Conservation (phyloP, 805 yeast genomes). For the Saccharomycopsis sp. region DNA sequence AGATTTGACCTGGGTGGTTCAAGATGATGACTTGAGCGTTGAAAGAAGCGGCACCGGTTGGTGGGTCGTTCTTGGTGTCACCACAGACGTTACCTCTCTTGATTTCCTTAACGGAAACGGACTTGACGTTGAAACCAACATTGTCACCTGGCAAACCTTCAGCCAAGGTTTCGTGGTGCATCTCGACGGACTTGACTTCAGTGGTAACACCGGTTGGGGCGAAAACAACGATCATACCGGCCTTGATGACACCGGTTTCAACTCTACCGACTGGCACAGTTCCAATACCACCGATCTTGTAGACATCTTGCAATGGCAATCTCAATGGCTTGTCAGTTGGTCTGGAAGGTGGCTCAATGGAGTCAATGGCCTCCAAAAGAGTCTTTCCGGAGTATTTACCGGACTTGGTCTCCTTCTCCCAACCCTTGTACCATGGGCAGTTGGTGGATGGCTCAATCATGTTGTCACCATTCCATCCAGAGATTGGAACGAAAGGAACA, state of each 20-base stretch:
- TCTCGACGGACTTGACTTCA: slow-evolving; percentile 83
- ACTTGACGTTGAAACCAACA: slow-evolving; percentile 87
- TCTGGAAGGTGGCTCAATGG: slow-evolving; percentile 73
- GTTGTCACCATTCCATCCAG: slow-evolving; percentile 93
- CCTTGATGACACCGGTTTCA: slow-evolving; percentile 86
- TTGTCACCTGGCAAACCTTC: slow-evolving; percentile 90
- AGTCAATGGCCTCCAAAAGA: slow-evolving; percentile 77
- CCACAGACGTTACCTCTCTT: slow-evolving; percentile 92
- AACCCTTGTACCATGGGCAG: slow-evolving; percentile 87
- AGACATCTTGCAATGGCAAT: slow-evolving; percentile 84
- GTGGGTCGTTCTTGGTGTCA: slow-evolving; percentile 87
- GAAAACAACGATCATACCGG: slow-evolving; percentile 84
- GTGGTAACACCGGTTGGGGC: slow-evolving; percentile 91
- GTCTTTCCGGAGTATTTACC: slow-evolving; percentile 73
- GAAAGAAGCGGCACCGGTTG: slow-evolving; percentile 73
- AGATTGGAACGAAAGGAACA: slow-evolving; percentile 83
- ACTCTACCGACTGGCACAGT: slow-evolving; percentile 93
- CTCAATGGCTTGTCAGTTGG: slow-evolving; percentile 85
- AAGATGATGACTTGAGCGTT: slow-evolving; percentile 79
- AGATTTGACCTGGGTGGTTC: slow-evolving; percentile 89
- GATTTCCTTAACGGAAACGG: slow-evolving; percentile 81
- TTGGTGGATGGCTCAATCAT: slow-evolving; percentile 77
- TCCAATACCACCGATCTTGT: slow-evolving; percentile 90
- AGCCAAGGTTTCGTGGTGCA: slow-evolving; percentile 76
- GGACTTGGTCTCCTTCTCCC: slow-evolving; percentile 72